These are phyloP conservation scores for Coniochaeta hoffmannii DNA, from an alignment of 2,329 filamentous ascomycete species.

Conservation along the genomic window DNA sequence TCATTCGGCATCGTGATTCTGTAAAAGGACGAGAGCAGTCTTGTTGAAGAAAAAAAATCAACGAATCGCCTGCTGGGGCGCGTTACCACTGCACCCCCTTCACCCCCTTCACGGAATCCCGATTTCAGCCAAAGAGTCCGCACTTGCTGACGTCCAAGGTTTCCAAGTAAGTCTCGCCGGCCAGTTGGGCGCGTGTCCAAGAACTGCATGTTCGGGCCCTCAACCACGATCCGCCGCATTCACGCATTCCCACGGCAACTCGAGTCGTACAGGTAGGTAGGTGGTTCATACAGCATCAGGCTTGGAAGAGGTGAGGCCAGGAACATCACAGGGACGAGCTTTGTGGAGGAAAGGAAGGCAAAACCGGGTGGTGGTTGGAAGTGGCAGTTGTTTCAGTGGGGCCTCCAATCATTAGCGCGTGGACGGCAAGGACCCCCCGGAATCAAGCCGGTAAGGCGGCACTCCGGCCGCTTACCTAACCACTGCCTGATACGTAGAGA, in stretches of 20 bases:
- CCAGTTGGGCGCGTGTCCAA: not conserved
- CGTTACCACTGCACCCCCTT: not conserved
- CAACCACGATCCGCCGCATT: not conserved
- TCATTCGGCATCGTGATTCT: not conserved
- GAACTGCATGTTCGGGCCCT: not conserved
- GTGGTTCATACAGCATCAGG: not conserved
- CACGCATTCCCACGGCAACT: not conserved
- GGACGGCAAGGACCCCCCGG: too few relatives aligned
- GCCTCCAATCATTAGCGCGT: not conserved
- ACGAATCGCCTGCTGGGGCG: not conserved
- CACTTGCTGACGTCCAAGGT: not conserved
- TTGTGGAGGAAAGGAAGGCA: not conserved
- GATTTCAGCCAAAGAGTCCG: not conserved
- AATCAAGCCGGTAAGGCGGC: not conserved
- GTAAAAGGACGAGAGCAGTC: not conserved
- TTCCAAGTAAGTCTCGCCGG: not conserved
- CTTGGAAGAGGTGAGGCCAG: not conserved
- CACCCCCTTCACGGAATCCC: not conserved
- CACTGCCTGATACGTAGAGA: not conserved
- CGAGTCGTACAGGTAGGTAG: not conserved
- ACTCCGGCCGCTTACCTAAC: not conserved
- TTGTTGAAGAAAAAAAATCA: not conserved
- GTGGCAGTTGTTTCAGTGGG: not conserved
- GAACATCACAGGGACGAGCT: not conserved
- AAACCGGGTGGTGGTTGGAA: not conserved